These are phyloP conservation scores for Martensiomyces pterosporus DNA, from an alignment of 192 early-diverging fungal species.

Conservation along the genomic window DNA sequence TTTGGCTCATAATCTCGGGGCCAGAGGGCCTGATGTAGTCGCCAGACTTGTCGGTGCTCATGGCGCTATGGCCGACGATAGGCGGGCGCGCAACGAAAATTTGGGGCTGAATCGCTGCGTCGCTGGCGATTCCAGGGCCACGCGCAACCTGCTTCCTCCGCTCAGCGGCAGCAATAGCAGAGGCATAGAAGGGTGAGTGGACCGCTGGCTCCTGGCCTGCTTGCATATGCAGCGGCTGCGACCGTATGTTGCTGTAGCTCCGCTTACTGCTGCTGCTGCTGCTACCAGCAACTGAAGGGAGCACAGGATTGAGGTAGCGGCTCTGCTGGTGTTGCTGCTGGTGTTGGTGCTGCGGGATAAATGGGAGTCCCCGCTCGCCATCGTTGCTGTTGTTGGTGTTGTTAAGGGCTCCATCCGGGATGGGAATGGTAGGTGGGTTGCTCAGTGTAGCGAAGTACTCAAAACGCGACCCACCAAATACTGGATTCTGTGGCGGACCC, in stretches of 20 bases:
- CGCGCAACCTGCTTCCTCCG: no score
- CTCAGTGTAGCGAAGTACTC: constrained; percentile 1
- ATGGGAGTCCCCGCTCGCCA: no score
- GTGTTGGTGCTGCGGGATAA: background rate
- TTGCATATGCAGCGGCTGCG: no score
- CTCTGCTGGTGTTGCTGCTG: background rate
- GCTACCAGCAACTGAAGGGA: no score
- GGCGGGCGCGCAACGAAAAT: constrained; percentile 28
- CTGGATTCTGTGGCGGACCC: constrained; percentile 14
- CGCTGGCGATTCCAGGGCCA: constrained; percentile 1
- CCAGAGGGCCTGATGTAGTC: constrained; percentile 14
- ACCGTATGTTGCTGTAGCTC: no score
- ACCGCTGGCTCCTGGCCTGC: no score
- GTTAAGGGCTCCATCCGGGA: background rate
- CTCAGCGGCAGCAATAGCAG: no score
- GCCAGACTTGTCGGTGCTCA: constrained; percentile 16
- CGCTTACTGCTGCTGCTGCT: no score
- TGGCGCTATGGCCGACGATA: constrained; percentile 25
- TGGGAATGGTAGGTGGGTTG: background rate
- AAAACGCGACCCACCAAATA: background rate
- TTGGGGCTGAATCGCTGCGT: constrained; percentile 8
- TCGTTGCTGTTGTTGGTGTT: background rate
- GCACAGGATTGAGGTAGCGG: no score
- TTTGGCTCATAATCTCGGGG: no score
- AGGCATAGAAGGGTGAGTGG: no score